Evolutionary conservation across 2,329 filamentous ascomycete species (phyloP), one percentile per base, ranked within the genome.

Genomic region (Colletotrichum lindemuthianum): DNA sequence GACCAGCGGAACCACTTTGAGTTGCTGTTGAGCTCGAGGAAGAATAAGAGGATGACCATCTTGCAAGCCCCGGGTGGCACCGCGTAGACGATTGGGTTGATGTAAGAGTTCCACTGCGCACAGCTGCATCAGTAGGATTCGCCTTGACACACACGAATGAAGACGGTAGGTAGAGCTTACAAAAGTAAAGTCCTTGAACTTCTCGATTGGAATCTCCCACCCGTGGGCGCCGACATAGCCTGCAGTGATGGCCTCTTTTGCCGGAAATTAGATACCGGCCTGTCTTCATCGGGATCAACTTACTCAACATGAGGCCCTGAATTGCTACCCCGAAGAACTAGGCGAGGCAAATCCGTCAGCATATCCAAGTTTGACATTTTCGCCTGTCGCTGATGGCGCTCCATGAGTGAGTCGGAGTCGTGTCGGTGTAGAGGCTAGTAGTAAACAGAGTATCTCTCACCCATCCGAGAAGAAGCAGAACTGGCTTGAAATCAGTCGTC

Each of bases 51-150:
- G n/a, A 68, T 68, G 33, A 67, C 67, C 37, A 67, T 50, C 41
- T 68, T 68, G 49, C 65, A 66, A 11, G 67, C 39, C 5, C 58
- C 59, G 7, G 65, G 67, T 11, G 67, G 67, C 10, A 68, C 41
- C 13, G 67, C 65, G 41, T 68, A 68, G 3, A 68, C 49, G 45
- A 68, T 67, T 7, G 67, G 67, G n/a, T 65, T 68, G 56, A 63
- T 58, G 45, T 61, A 61, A 11, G 34, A 39, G 34, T 51, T 59
- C 41, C 37, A 66, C 59, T 63, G 40, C 1, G 32, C 3, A 0
- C 32, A 24, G 24, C 36, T 13, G 24, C 24, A 24, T 24, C 24
- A 24, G 24, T 24, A 24, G 24, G 24, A 24, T 24, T 24, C 24
- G 5, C 32, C 6, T 4, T 7, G 13, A 40, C 8, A 33, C 32